Percentiles rank a stretch among this genome's conserved stretches.
These are phyloP conservation scores for Colletotrichum lindemuthianum DNA, from an alignment of 2,329 filamentous ascomycete species.

Conservation along the genomic window DNA sequence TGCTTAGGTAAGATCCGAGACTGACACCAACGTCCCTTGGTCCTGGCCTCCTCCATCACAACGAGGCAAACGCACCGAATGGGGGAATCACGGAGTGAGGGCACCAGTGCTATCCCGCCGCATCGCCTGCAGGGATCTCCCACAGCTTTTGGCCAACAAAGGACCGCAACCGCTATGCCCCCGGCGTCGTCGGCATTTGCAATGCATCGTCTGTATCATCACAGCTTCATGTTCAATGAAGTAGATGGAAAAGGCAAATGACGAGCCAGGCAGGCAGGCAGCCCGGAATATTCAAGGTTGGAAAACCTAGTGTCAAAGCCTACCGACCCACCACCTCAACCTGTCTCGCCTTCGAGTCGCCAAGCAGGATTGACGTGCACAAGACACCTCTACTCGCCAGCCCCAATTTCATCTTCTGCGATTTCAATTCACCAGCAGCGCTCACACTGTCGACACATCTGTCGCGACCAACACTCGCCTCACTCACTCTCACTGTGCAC, in stretches of 20 bases:
- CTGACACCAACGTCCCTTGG: conserved; percentile 26
- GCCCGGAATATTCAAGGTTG: background rate
- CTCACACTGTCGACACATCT: too few relatives aligned
- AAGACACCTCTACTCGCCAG: background rate
- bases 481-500: too few relatives aligned
- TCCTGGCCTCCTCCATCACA: conserved; percentile 33
- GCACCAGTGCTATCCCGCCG: conserved; percentile 30
- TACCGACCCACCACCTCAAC: conserved; percentile 13
- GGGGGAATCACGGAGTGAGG: conserved; percentile 28
- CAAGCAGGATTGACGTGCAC: background rate
- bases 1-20: conserved; percentile 27
- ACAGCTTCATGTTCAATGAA: background rate
- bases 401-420: conserved; percentile 12
- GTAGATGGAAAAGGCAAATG: background rate
- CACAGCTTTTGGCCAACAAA: conserved; percentile 19
- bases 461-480: too few relatives aligned
- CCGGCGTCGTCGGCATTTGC: background rate
- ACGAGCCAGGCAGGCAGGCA: background rate
- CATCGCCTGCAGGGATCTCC: conserved; percentile 18
- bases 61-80: conserved; percentile 26
- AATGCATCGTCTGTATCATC: background rate
- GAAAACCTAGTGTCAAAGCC: conserved; percentile 11
- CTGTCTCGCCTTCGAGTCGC: background rate
- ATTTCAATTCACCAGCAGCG: background rate
- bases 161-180: conserved; percentile 15